phyloP scores from a whole-genome alignment of 1,284 basidiomycete species.

The Sanguinoderma infundibulare region DNA sequence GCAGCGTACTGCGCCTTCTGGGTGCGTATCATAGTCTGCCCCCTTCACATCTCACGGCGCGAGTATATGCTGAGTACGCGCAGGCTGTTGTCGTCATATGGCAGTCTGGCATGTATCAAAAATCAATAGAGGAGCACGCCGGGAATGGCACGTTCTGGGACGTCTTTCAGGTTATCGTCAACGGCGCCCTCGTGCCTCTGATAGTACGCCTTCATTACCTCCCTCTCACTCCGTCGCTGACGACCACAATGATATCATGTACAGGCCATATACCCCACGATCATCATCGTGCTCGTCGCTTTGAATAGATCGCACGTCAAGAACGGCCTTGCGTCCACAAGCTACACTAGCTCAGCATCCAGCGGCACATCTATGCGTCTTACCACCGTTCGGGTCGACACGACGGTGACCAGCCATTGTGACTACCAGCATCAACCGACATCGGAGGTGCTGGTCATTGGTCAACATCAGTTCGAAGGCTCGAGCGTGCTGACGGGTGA shows the following conservation, averaged over 20 bases:
- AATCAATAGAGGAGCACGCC: no score
- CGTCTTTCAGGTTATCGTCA: background rate
- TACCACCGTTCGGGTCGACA: background rate
- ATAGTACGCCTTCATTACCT: background rate
- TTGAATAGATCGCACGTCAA: background rate
- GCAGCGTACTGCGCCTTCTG: background rate
- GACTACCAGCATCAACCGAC: background rate
- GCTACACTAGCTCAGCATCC: no score
- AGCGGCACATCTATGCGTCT: background rate
- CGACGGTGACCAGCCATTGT: background rate
- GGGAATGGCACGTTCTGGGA: background rate
- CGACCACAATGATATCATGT: no score
- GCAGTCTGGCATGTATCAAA: background rate
- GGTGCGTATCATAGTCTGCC: background rate
- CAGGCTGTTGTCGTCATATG: background rate
- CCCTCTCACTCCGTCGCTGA: no score
- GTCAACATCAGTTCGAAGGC: background rate
- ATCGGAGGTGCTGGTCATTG: background rate
- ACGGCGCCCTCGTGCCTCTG: background rate
- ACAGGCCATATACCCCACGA: slow-evolving; percentile 1
- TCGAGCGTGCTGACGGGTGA: background rate
- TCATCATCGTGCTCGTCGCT: slow-evolving; percentile 4
- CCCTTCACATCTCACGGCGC: background rate
- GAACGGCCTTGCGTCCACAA: background rate
- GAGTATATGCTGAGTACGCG: background rate